phyloP scores from a whole-genome alignment of 768 basidiomycete genomes.

The Termitomyces sp. region DNA sequence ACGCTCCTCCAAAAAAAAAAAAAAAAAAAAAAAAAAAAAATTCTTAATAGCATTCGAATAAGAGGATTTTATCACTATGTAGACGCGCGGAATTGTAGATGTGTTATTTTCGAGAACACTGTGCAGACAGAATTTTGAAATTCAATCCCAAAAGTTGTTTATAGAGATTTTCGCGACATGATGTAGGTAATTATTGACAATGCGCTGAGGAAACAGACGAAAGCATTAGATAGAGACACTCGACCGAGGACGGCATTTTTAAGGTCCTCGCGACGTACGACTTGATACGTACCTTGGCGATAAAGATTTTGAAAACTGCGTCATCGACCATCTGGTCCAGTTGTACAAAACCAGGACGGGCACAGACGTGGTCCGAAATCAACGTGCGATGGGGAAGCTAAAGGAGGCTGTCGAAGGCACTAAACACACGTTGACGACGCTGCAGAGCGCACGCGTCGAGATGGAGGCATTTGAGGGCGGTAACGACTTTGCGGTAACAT shows the following conservation, averaged over 20 bases:
- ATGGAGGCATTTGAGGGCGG: not conserved
- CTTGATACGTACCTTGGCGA: slow-evolving; percentile 70
- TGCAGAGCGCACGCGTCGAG: not conserved
- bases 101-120: too few relatives aligned
- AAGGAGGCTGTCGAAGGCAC: not conserved
- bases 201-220: too few relatives aligned
- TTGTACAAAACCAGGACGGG: not conserved
- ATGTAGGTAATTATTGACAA: too few relatives aligned
- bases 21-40: too few relatives aligned
- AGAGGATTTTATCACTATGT: too few relatives aligned
- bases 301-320: slow-evolving; percentile 68
- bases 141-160: too few relatives aligned
- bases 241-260: slow-evolving; percentile 66
- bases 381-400: not conserved
- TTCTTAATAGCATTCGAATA: too few relatives aligned
- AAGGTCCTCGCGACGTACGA: slow-evolving; percentile 67
- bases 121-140: too few relatives aligned
- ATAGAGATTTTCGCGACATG: too few relatives aligned
- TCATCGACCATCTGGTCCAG: slow-evolving; percentile 68
- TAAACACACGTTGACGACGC: not conserved
- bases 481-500: not conserved
- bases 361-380: not conserved
- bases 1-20: too few relatives aligned
- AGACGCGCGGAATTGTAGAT: too few relatives aligned
- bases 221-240: too few relatives aligned